Evolutionary conservation across 2,329 filamentous ascomycete genomes (phyloP).

Genomic region (Venturia asperata): DNA sequence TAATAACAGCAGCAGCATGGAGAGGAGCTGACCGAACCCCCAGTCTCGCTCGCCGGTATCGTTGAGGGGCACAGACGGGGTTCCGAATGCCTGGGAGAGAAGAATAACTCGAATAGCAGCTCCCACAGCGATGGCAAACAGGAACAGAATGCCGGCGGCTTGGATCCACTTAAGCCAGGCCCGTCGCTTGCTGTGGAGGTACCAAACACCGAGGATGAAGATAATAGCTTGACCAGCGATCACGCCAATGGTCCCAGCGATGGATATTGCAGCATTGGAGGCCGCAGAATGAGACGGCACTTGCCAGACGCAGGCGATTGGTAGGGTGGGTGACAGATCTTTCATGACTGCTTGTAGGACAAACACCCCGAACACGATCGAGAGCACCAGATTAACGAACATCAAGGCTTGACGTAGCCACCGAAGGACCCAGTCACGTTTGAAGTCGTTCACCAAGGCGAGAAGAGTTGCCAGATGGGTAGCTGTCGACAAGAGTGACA

Average conservation of each 20-base stretch:
- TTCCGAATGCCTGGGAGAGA: slow-evolving; percentile 55
- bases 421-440: slow-evolving; percentile 57
- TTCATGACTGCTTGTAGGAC: slow-evolving; percentile 50
- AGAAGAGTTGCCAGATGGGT: slow-evolving; percentile 60
- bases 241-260: slow-evolving; percentile 54
- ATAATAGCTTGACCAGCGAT: slow-evolving; percentile 53
- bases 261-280: slow-evolving; percentile 42
- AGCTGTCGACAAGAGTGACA: slow-evolving; percentile 56
- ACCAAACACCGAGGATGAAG: slow-evolving; percentile 56
- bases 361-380: slow-evolving; percentile 50
- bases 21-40: slow-evolving; percentile 58
- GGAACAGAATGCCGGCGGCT: slow-evolving; percentile 46
- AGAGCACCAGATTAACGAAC: slow-evolving; percentile 56
- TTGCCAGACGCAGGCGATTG: slow-evolving; percentile 56
- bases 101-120: slow-evolving; percentile 52
- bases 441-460: slow-evolving; percentile 59
- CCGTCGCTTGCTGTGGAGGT: slow-evolving; percentile 51
- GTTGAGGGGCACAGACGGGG: slow-evolving; percentile 43
- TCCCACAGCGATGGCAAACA: slow-evolving; percentile 49
- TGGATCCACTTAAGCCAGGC: slow-evolving; percentile 51
- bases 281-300: slow-evolving; percentile 33
- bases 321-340: slow-evolving; percentile 47
- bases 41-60: slow-evolving; percentile 51
- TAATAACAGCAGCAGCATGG: slow-evolving; percentile 52
- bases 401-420: slow-evolving; percentile 61